Conservation (phyloP, 306 rosid species). For the Lagenaria siceraria region DNA sequence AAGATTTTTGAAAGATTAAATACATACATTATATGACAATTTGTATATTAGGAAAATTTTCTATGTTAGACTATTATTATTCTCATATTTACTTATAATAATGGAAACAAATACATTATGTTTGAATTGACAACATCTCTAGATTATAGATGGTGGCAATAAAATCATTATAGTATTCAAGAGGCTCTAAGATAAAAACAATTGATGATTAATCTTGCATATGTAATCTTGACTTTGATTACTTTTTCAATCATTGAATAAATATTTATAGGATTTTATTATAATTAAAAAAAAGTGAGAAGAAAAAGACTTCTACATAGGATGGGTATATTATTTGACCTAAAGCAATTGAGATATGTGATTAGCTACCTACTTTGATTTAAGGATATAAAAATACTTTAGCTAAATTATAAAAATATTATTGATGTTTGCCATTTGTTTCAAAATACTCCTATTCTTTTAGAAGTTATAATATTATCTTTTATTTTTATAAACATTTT, state of each 20-base stretch:
- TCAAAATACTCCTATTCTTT: too few relatives aligned
- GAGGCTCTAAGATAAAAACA: not conserved
- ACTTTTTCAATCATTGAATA: not conserved
- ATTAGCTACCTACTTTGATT: too few relatives aligned
- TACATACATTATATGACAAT: not conserved
- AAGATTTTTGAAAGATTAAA: not conserved
- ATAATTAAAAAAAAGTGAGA: not conserved
- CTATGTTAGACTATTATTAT: not conserved
- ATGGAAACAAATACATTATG: not conserved
- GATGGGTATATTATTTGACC: too few relatives aligned
- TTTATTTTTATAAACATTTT: too few relatives aligned
- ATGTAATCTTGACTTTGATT: not conserved
- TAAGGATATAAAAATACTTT: too few relatives aligned
- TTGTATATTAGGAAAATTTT: not conserved
- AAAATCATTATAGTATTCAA: not conserved
- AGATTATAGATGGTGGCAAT: not conserved
- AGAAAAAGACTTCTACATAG: not conserved
- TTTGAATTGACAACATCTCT: not conserved
- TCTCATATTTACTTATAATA: not conserved
- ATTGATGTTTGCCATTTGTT: too few relatives aligned
- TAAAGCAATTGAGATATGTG: too few relatives aligned
- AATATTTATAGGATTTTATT: not conserved
- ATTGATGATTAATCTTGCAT: not conserved
- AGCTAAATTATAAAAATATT: too few relatives aligned
- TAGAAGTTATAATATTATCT: too few relatives aligned